These are phyloP conservation scores for Cytospora piceae DNA, from an alignment of 2,329 filamentous ascomycete genomes.

Conservation along the genomic window DNA sequence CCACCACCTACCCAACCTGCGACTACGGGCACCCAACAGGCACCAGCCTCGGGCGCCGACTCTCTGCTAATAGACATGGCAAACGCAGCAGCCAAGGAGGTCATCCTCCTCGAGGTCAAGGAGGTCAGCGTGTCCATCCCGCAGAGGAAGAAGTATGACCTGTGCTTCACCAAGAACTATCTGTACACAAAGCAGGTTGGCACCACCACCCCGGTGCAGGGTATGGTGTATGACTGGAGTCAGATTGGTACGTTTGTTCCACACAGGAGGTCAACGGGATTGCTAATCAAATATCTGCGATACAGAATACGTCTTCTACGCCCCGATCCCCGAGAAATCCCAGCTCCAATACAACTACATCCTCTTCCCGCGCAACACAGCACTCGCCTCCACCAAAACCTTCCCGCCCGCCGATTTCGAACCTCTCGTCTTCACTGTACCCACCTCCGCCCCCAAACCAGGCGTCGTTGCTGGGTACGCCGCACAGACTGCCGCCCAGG, in stretches of 20 bases:
- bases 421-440: slow-evolving; percentile 67
- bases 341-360: slow-evolving; percentile 70
- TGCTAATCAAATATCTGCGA: background rate
- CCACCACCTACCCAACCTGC: slow-evolving; percentile 12
- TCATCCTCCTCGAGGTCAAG: slow-evolving; percentile 62
- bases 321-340: slow-evolving; percentile 67
- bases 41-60: slow-evolving; percentile 26
- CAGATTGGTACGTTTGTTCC: slow-evolving; percentile 58
- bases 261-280: background rate
- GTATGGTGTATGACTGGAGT: slow-evolving; percentile 62
- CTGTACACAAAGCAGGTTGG: slow-evolving; percentile 60
- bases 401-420: slow-evolving; percentile 44
- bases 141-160: slow-evolving; percentile 69
- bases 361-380: slow-evolving; percentile 60
- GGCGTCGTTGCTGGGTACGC: slow-evolving; percentile 58
- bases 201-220: slow-evolving; percentile 54
- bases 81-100: slow-evolving; percentile 50
- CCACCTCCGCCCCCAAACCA: slow-evolving; percentile 62
- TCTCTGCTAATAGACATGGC: slow-evolving; percentile 29
- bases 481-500: slow-evolving; percentile 52
- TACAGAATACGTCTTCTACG: slow-evolving; percentile 64
- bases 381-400: slow-evolving; percentile 42
- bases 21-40: slow-evolving; percentile 10
- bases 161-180: slow-evolving; percentile 64
- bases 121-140: slow-evolving; percentile 70